Percentiles rank a stretch among this genome's conserved stretches.
Conservation (phyloP, 306 rosid genomes). For the Vachellia pachyceras region DNA sequence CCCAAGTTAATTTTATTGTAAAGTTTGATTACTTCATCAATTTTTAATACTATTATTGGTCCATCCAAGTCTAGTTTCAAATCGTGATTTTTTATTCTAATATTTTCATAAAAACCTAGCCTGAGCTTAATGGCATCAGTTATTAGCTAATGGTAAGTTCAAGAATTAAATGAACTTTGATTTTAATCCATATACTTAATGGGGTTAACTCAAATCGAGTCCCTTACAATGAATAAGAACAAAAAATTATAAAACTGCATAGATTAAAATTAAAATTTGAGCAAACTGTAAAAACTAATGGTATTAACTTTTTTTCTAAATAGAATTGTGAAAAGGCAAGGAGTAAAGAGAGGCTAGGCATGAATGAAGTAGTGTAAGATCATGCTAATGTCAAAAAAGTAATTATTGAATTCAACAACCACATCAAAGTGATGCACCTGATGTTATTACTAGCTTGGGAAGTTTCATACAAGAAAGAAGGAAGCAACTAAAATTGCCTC, state of each 20-base stretch:
- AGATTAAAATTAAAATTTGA: no score
- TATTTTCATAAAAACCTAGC: no score
- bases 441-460: slow-evolving; percentile 31
- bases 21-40: neutral
- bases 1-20: neutral
- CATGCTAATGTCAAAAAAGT: neutral
- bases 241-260: no score
- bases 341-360: neutral
- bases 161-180: no score
- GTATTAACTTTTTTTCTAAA: neutral
- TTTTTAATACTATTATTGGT: neutral
- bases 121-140: no score
- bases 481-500: slow-evolving; percentile 48
- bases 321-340: neutral
- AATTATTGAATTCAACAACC: neutral
- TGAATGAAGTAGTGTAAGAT: neutral
- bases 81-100: no score
- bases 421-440: slow-evolving; percentile 16
- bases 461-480: slow-evolving; percentile 47
- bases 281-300: no score
- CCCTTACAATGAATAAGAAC: no score
- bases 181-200: no score
- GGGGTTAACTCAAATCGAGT: no score
- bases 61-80: no score
- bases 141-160: no score